Conservation (phyloP, 2,329 filamentous ascomycete genomes). For the Epichloe amarillans region DNA sequence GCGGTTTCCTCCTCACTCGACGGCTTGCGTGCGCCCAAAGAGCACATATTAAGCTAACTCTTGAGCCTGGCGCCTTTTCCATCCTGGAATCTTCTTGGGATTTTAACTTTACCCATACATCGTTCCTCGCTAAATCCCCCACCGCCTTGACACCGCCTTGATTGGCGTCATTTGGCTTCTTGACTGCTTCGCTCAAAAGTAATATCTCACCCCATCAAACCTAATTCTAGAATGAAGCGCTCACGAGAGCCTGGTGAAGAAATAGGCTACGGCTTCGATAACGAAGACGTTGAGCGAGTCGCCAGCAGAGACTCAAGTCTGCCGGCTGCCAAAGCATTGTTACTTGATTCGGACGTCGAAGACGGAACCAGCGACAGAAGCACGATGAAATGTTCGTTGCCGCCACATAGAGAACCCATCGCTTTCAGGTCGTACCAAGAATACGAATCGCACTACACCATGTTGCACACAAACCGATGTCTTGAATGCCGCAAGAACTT, state of each 20-base stretch:
- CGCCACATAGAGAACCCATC: slow-evolving; percentile 60
- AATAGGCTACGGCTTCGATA: slow-evolving; percentile 17
- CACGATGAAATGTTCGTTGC: slow-evolving; percentile 65
- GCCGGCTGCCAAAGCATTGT: slow-evolving; percentile 40
- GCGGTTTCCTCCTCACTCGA: background rate
- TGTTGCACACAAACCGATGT: slow-evolving; percentile 73
- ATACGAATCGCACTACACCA: slow-evolving; percentile 77
- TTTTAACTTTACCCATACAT: background rate
- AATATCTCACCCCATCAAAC: slow-evolving; percentile 4
- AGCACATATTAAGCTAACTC: background rate
- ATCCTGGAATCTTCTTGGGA: background rate
- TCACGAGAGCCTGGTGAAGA: slow-evolving; percentile 45
- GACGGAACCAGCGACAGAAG: slow-evolving; percentile 25
- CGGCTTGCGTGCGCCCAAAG: background rate
- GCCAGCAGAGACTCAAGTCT: slow-evolving; percentile 7
- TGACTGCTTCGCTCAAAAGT: slow-evolving; percentile 4
- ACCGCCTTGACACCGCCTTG: no score
- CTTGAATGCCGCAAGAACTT: slow-evolving; percentile 84
- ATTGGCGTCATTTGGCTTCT: background rate
- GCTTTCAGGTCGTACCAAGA: slow-evolving; percentile 63
- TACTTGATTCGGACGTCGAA: slow-evolving; percentile 37
- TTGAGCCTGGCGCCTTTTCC: background rate
- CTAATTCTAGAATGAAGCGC: slow-evolving; percentile 40
- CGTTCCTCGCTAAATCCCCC: background rate
- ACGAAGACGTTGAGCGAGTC: slow-evolving; percentile 7